Evolutionary conservation across 345 rosid species (phyloP).

Genomic region (Dovyalis caffra): DNA sequence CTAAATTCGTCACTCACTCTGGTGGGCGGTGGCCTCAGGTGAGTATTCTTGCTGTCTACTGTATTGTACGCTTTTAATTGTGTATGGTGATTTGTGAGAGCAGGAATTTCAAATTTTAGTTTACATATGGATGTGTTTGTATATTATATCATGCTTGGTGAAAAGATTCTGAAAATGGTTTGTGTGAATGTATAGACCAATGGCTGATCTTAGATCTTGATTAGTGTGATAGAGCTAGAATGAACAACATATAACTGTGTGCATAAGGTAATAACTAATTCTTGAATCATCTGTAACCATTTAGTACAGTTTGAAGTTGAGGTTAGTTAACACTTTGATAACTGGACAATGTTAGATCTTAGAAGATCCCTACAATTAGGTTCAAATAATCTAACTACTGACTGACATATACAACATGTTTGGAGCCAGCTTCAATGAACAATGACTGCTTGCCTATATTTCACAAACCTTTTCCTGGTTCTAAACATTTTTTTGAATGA

Average conservation of each 20-base stretch:
- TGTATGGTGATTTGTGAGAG: background rate
- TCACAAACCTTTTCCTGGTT: too few relatives aligned
- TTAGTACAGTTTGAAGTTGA: background rate
- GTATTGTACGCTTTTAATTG: background rate
- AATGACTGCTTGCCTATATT: background rate
- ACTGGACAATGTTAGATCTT: background rate
- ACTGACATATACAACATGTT: background rate
- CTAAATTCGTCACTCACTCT: constrained; percentile 63
- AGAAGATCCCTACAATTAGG: too few relatives aligned
- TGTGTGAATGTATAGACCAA: background rate
- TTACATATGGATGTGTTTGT: background rate
- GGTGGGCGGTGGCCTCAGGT: constrained; percentile 98
- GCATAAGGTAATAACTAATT: background rate
- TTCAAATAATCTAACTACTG: too few relatives aligned
- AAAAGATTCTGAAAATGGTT: too few relatives aligned
- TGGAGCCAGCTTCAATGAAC: background rate
- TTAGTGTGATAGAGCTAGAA: too few relatives aligned
- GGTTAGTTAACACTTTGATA: background rate
- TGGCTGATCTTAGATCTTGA: background rate
- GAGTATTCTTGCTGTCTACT: constrained; percentile 18
- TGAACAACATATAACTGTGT: too few relatives aligned
- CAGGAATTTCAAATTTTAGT: background rate
- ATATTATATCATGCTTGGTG: background rate
- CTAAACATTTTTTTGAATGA: background rate
- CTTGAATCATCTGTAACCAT: background rate